These are phyloP conservation scores for Schwanniomyces vanrijiae DNA, from an alignment of 805 yeast species.

Conservation along the genomic window DNA sequence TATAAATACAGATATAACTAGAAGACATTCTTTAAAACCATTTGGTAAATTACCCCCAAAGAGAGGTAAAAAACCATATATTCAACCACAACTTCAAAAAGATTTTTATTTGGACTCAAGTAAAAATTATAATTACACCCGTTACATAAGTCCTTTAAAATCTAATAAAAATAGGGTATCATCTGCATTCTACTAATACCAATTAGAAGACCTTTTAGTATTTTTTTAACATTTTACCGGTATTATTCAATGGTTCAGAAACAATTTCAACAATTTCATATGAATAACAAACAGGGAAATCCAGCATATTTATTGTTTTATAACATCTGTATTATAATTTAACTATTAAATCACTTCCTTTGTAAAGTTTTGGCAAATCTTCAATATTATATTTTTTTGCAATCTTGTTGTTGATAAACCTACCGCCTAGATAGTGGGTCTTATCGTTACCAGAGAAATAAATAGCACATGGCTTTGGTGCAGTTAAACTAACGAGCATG, in stretches of 20 bases:
- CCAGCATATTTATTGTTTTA: neutral
- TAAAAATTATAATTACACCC: neutral
- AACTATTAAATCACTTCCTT: slow-evolving; percentile 36
- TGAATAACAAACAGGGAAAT: too few species aligned
- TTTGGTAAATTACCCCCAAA: neutral
- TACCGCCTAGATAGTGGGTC: slow-evolving; percentile 83
- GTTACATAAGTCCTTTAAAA: neutral
- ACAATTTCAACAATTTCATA: too few species aligned
- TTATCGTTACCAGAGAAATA: slow-evolving; percentile 35
- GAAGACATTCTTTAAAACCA: neutral
- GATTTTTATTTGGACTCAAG: neutral
- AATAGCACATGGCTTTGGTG: slow-evolving; percentile 86
- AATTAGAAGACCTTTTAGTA: neutral
- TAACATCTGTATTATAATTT: slow-evolving; percentile 19
- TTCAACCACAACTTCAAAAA: neutral
- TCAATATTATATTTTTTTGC: slow-evolving; percentile 75
- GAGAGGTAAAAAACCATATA: neutral
- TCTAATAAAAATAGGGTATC: neutral
- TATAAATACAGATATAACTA: neutral
- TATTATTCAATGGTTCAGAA: neutral
- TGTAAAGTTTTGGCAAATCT: slow-evolving; percentile 30
- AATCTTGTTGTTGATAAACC: slow-evolving; percentile 68
- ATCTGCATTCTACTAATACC: neutral
- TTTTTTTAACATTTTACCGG: too few species aligned
- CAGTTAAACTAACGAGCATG: slow-evolving; percentile 80